phyloP scores from a whole-genome alignment of 345 rosid genomes.

The Pistacia vera region DNA sequence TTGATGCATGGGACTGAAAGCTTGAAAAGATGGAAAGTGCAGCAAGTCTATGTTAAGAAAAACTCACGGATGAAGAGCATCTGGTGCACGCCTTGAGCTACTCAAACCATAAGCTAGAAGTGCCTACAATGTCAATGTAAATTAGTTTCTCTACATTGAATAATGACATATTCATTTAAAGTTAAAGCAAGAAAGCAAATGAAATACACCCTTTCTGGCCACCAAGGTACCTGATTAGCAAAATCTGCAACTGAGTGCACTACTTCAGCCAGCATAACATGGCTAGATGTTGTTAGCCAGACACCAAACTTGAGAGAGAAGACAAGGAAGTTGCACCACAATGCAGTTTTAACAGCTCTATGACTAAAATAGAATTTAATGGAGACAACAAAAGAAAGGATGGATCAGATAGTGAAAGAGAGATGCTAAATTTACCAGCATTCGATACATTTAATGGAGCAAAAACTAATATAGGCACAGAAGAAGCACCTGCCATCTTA shows the following conservation, averaged over 20 bases:
- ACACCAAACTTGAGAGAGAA: slow-evolving; percentile 96
- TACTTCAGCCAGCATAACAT: slow-evolving; percentile 95
- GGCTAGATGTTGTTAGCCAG: slow-evolving; percentile 89
- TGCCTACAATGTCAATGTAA: slow-evolving; percentile 57
- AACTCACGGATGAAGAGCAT: slow-evolving; percentile 97
- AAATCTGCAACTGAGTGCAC: slow-evolving; percentile 95
- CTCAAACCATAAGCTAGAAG: slow-evolving; percentile 96
- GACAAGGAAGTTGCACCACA: slow-evolving; percentile 97
- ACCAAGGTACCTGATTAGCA: slow-evolving; percentile 80
- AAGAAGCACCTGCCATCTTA: slow-evolving; percentile 4
- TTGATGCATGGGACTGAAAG: background rate
- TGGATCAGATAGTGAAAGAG: background rate
- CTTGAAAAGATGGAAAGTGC: slow-evolving; percentile 7
- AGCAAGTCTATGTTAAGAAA: background rate
- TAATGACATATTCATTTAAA: slow-evolving; percentile 20
- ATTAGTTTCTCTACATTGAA: slow-evolving; percentile 43
- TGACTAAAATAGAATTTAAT: slow-evolving; percentile 59
- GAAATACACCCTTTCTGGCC: background rate
- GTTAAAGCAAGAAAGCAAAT: slow-evolving; percentile 11
- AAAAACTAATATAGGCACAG: background rate
- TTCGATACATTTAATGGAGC: background rate
- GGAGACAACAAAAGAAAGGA: slow-evolving; percentile 7
- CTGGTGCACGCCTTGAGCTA: slow-evolving; percentile 99
- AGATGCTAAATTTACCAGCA: background rate
- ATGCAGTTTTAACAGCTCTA: slow-evolving; percentile 94